Conservation (phyloP, 2,329 filamentous ascomycete genomes). For the Cercospora beticola region DNA sequence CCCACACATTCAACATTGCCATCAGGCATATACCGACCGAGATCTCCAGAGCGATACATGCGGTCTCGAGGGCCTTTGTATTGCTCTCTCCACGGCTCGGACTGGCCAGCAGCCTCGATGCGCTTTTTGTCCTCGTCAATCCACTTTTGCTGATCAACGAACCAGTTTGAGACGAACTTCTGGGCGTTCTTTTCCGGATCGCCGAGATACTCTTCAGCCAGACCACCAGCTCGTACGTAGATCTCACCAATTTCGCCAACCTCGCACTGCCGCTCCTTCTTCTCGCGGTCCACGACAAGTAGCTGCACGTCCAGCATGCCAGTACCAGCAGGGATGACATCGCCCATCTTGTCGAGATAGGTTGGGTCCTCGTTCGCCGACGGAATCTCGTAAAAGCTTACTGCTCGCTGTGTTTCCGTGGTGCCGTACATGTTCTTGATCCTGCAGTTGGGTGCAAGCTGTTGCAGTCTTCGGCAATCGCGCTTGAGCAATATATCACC, state of each 20-base stretch:
- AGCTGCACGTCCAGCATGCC: constrained; percentile 91
- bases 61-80: constrained; percentile 83
- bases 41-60: constrained; percentile 82
- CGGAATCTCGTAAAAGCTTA: constrained; percentile 79
- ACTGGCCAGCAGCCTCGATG: constrained; percentile 47
- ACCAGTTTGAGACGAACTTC: constrained; percentile 87
- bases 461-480: constrained; percentile 75
- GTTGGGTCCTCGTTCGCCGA: constrained; percentile 63
- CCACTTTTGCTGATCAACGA: constrained; percentile 73
- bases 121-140: constrained; percentile 60
- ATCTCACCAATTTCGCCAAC: constrained; percentile 84
- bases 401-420: constrained; percentile 78
- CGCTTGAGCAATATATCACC: constrained; percentile 84
- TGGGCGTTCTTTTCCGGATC: constrained; percentile 62
- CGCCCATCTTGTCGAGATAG: constrained; percentile 64
- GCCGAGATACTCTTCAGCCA: constrained; percentile 77
- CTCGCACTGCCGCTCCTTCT: constrained; percentile 67
- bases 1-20: constrained; percentile 78
- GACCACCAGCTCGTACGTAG: constrained; percentile 75
- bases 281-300: constrained; percentile 72
- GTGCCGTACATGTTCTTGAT: constrained; percentile 89
- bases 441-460: constrained; percentile 69
- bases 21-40: constrained; percentile 70
- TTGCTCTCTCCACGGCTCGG: constrained; percentile 73
- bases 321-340: constrained; percentile 77